These are phyloP conservation scores for Fraxinus anomala DNA, from an alignment of 257 asterid species.

Conservation along the genomic window DNA sequence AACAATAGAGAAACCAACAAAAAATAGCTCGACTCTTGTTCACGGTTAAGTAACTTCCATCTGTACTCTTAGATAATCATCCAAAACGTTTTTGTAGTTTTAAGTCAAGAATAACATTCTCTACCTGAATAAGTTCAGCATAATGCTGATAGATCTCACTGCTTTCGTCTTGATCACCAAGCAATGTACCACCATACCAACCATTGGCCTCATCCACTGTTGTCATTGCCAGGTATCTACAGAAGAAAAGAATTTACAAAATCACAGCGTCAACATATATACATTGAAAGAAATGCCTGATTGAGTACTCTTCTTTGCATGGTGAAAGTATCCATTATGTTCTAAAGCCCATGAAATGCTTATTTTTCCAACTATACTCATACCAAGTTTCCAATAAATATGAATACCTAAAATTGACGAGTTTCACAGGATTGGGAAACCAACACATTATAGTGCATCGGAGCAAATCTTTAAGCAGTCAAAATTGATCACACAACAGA, in stretches of 20 bases:
- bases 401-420: too few species aligned
- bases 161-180: conserved; percentile 89
- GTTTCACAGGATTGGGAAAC: too few species aligned
- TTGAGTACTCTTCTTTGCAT: background rate
- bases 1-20: background rate
- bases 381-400: too few species aligned
- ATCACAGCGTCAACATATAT: background rate
- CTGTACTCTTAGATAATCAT: background rate
- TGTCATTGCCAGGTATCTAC: conserved; percentile 84
- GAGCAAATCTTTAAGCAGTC: too few species aligned
- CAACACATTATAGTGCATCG: too few species aligned
- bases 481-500: too few species aligned
- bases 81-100: conserved; percentile 1
- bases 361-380: background rate
- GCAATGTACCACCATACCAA: conserved; percentile 93
- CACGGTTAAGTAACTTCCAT: background rate
- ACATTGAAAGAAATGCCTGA: background rate
- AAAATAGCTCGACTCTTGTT: background rate
- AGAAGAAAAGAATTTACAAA: conserved; percentile 2
- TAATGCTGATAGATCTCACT: conserved; percentile 82
- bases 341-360: too few species aligned
- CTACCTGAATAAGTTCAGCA: conserved; percentile 92
- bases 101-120: conserved; percentile 4
- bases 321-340: background rate
- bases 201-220: conserved; percentile 80